These are phyloP conservation scores for Pyricularia pennisetigena DNA, from an alignment of 2,329 filamentous ascomycete genomes.

Conservation along the genomic window DNA sequence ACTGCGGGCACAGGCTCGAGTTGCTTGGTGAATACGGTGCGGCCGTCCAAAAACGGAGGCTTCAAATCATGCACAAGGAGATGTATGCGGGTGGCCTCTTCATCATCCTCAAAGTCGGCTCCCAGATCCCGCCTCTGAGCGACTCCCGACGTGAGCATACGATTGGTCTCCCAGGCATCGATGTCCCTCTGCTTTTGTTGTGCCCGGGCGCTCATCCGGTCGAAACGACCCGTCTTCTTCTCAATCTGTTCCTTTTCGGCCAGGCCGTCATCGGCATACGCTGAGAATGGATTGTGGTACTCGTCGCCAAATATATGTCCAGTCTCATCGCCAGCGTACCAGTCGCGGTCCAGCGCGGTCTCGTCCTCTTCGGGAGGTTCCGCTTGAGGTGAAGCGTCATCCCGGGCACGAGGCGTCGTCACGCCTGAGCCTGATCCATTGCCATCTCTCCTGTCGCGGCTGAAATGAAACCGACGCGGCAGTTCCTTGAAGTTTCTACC, in stretches of 20 bases:
- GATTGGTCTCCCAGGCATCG: slow-evolving; percentile 97
- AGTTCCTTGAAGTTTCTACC: neutral
- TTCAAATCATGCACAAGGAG: slow-evolving; percentile 87
- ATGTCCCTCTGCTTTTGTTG: slow-evolving; percentile 88
- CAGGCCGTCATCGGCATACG: slow-evolving; percentile 62
- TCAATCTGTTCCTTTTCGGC: slow-evolving; percentile 64
- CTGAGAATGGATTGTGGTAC: slow-evolving; percentile 83
- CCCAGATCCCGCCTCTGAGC: slow-evolving; percentile 79
- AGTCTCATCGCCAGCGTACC: slow-evolving; percentile 83
- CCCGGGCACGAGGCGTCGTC: slow-evolving; percentile 8
- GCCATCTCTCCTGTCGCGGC: slow-evolving; percentile 13
- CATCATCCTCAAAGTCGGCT: slow-evolving; percentile 78
- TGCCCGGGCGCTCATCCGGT: slow-evolving; percentile 59
- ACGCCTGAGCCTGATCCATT: slow-evolving; percentile 14
- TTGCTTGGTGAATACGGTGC: slow-evolving; percentile 95
- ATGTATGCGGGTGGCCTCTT: slow-evolving; percentile 83
- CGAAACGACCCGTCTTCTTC: slow-evolving; percentile 65
- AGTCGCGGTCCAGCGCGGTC: slow-evolving; percentile 75
- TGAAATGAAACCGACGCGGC: slow-evolving; percentile 10
- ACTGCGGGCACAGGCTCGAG: slow-evolving; percentile 90
- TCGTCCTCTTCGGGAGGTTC: slow-evolving; percentile 57
- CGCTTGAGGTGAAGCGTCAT: slow-evolving; percentile 35
- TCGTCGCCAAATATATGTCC: slow-evolving; percentile 82
- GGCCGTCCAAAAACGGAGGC: slow-evolving; percentile 88
- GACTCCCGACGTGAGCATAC: slow-evolving; percentile 93